A percentile compares a stretch with the other conserved stretches of the same genome.
These are phyloP conservation scores for Pleurotus djamor DNA, from an alignment of 768 basidiomycete genomes.

Conservation along the genomic window DNA sequence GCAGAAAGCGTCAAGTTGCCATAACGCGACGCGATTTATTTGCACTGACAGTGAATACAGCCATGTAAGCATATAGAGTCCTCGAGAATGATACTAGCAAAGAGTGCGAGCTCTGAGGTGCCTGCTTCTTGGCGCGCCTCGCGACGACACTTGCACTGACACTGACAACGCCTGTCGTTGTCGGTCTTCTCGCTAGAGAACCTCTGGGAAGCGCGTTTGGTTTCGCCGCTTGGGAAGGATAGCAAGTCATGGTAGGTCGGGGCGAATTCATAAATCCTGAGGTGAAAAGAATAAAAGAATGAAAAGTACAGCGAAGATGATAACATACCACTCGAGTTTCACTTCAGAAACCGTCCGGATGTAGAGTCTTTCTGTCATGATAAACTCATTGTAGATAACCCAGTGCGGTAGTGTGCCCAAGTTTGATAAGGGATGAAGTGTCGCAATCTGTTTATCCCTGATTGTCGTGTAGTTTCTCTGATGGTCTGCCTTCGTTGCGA, in stretches of 20 bases:
- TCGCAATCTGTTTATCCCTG: slow-evolving; percentile 92
- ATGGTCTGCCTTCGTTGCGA: slow-evolving; percentile 89
- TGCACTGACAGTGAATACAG: too few species aligned
- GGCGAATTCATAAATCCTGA: slow-evolving; percentile 63
- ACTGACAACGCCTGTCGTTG: slow-evolving; percentile 20
- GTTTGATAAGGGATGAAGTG: slow-evolving; percentile 84
- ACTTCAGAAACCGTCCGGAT: slow-evolving; percentile 92
- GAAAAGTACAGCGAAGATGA: background rate
- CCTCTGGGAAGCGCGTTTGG: slow-evolving; percentile 61
- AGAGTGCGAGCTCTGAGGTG: too few species aligned
- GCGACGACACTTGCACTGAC: too few species aligned
- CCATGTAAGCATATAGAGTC: too few species aligned
- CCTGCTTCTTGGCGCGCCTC: too few species aligned
- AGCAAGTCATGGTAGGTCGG: slow-evolving; percentile 66
- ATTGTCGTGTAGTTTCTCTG: slow-evolving; percentile 91
- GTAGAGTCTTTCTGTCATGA: slow-evolving; percentile 83
- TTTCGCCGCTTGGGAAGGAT: slow-evolving; percentile 67
- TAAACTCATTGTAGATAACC: slow-evolving; percentile 95
- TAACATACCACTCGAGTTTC: slow-evolving; percentile 76
- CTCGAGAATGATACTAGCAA: too few species aligned
- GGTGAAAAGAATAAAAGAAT: slow-evolving; percentile 3
- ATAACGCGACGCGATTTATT: too few species aligned
- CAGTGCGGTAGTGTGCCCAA: slow-evolving; percentile 87
- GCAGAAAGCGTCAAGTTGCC: too few species aligned
- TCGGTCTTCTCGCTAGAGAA: slow-evolving; percentile 52